Percentiles rank a stretch among this genome's conserved stretches.
Conservation (phyloP, 2,329 filamentous ascomycete genomes). For the Stagonosporopsis rhizophila region DNA sequence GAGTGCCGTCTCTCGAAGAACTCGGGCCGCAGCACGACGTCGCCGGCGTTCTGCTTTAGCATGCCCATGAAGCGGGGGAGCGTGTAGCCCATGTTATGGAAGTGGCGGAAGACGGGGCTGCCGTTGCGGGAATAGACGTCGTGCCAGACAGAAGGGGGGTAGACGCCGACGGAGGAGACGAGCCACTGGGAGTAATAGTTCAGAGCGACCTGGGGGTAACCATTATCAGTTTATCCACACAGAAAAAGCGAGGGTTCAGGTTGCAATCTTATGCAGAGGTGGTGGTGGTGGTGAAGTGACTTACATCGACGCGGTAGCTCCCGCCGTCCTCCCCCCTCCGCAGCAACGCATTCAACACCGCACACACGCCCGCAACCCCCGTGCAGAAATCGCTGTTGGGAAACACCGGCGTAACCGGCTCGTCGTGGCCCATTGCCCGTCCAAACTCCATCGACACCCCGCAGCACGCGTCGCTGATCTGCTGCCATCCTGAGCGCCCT, state of each 20-base stretch:
- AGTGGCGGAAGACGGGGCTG: constrained; percentile 58
- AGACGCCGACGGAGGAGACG: constrained; percentile 40
- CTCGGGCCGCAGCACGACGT: constrained; percentile 53
- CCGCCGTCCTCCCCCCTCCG: constrained; percentile 51
- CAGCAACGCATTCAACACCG: constrained; percentile 53
- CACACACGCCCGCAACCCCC: constrained; percentile 52
- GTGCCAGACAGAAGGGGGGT: constrained; percentile 56
- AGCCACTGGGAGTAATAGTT: constrained; percentile 51
- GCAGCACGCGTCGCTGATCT: constrained; percentile 57
- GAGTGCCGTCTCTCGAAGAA: constrained; percentile 58
- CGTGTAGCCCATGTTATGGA: constrained; percentile 56
- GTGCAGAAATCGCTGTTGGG: constrained; percentile 57
- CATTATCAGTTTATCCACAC: background rate
- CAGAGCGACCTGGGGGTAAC: constrained; percentile 34
- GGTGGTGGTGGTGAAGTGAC: constrained; percentile 10
- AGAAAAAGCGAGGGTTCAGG: background rate
- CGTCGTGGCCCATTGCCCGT: constrained; percentile 55
- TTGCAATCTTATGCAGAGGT: no score
- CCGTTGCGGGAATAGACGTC: constrained; percentile 57
- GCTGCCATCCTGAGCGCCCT: constrained; percentile 60
- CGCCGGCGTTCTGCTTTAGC: constrained; percentile 49
- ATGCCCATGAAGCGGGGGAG: constrained; percentile 53
- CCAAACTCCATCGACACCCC: constrained; percentile 59
- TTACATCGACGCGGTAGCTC: constrained; percentile 52
- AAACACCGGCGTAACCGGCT: constrained; percentile 55